These are phyloP conservation scores for Alternaria burnsii DNA, from an alignment of 2,329 filamentous ascomycete genomes.

Conservation along the genomic window DNA sequence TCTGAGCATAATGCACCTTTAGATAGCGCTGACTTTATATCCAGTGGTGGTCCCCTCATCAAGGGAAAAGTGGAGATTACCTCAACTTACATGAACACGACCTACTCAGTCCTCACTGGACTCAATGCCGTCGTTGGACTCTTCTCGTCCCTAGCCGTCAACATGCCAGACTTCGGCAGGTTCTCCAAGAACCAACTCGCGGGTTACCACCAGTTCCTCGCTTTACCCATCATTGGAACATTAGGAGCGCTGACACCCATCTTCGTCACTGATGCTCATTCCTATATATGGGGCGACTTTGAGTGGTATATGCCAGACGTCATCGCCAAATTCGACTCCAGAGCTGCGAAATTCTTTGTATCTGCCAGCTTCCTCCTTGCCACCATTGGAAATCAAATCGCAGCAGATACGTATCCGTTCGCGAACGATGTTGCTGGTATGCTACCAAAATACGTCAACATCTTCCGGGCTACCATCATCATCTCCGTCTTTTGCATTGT, in stretches of 20 bases:
- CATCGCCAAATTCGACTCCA: slow-evolving; percentile 55
- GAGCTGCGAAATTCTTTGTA: slow-evolving; percentile 55
- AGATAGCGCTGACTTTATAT: not conserved
- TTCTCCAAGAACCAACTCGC: slow-evolving; percentile 55
- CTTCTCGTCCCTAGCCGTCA: slow-evolving; percentile 54
- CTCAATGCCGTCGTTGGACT: slow-evolving; percentile 60
- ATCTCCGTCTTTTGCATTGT: slow-evolving; percentile 48
- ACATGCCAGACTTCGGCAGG: slow-evolving; percentile 59
- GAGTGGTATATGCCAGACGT: slow-evolving; percentile 61
- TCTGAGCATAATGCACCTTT: not conserved
- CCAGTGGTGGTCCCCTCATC: slow-evolving; percentile 51
- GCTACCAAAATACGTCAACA: slow-evolving; percentile 49
- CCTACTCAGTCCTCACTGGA: slow-evolving; percentile 55
- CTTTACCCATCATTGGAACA: slow-evolving; percentile 58
- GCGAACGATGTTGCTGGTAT: slow-evolving; percentile 48
- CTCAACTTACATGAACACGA: slow-evolving; percentile 54
- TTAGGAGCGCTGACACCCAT: slow-evolving; percentile 59
- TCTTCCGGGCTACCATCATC: slow-evolving; percentile 46
- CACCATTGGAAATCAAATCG: slow-evolving; percentile 55
- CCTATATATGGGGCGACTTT: slow-evolving; percentile 56
- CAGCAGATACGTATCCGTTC: slow-evolving; percentile 52
- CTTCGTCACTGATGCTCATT: slow-evolving; percentile 58
- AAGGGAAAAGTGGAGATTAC: slow-evolving; percentile 49
- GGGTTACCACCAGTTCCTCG: slow-evolving; percentile 57
- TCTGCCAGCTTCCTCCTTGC: slow-evolving; percentile 53